These are phyloP conservation scores for Podaxis sp. DNA, from an alignment of 768 basidiomycete genomes.

Conservation along the genomic window DNA sequence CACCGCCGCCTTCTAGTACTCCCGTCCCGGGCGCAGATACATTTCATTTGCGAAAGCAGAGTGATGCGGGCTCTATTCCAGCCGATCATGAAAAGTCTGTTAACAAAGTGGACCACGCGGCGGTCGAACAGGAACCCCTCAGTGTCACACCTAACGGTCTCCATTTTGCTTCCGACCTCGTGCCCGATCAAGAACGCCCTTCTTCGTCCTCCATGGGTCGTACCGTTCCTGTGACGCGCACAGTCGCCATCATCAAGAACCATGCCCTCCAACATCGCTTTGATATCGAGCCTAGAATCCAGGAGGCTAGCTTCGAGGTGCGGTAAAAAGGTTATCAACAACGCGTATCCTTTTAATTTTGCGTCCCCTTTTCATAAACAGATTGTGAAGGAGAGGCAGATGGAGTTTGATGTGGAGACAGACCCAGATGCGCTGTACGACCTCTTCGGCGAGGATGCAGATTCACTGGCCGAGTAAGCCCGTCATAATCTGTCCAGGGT, in stretches of 20 bases:
- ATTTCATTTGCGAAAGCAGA: background rate
- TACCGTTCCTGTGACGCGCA: slow-evolving; percentile 45
- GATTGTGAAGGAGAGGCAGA: slow-evolving; percentile 87
- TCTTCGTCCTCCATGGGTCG: slow-evolving; percentile 8
- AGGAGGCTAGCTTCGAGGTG: slow-evolving; percentile 83
- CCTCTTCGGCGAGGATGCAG: slow-evolving; percentile 76
- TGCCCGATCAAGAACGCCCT: background rate
- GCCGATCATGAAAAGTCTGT: background rate
- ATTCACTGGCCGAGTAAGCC: slow-evolving; percentile 73
- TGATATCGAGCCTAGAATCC: slow-evolving; percentile 77
- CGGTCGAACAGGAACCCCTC: background rate
- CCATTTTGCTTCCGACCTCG: background rate
- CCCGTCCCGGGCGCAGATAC: background rate
- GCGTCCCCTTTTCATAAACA: slow-evolving; percentile 26
- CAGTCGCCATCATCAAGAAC: slow-evolving; percentile 82
- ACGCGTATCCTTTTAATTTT: slow-evolving; percentile 17
- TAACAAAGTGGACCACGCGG: slow-evolving; percentile 3
- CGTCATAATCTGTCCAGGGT: slow-evolving; percentile 1
- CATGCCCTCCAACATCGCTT: slow-evolving; percentile 74
- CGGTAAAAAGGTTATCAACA: slow-evolving; percentile 18
- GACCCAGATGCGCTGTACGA: slow-evolving; percentile 80
- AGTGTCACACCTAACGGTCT: slow-evolving; percentile 4
- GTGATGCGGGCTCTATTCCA: background rate
- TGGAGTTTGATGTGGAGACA: slow-evolving; percentile 84
- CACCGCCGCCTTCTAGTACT: background rate